Percentiles rank a stretch among this genome's conserved stretches.
phyloP scores from a whole-genome alignment of 108 stramenopile species.

The Nitzschia inconspicua region DNA sequence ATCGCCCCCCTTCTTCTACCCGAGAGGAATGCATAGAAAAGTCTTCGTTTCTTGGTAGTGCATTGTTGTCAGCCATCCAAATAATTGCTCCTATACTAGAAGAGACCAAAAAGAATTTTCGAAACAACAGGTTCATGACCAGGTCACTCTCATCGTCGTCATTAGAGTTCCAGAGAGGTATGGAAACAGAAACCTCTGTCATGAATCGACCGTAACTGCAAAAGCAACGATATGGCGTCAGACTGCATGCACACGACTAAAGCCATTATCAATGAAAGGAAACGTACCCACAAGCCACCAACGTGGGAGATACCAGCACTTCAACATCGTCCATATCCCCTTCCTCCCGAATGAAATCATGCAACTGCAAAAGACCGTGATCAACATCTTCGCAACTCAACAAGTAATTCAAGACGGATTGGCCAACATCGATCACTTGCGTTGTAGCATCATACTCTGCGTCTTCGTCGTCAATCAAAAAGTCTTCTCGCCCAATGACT shows the following conservation, averaged over 20 bases:
- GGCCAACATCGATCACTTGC: conserved; percentile 19
- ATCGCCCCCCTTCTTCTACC: not conserved
- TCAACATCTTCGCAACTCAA: conserved; percentile 24
- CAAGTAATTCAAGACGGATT: conserved; percentile 38
- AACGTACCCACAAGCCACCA: conserved; percentile 56
- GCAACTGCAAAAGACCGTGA: conserved; percentile 12
- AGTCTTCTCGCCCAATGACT: conserved; percentile 32
- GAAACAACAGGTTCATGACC: conserved; percentile 4
- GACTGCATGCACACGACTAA: too few relatives aligned
- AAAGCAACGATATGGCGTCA: too few relatives aligned
- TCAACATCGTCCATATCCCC: conserved; percentile 29
- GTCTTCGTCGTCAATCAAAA: conserved; percentile 25
- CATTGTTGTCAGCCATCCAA: conserved; percentile 39
- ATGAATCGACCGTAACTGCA: conserved; percentile 56
- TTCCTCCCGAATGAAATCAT: conserved; percentile 14
- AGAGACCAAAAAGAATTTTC: conserved; percentile 43
- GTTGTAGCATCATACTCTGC: conserved; percentile 4
- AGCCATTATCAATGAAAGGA: too few relatives aligned
- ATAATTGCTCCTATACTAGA: conserved; percentile 33
- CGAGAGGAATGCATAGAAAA: conserved; percentile 8
- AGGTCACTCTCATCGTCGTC: conserved; percentile 9
- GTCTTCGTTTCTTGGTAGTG: conserved; percentile 5
- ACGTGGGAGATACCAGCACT: conserved; percentile 14
- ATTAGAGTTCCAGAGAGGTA: too few relatives aligned
- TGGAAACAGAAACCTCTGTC: conserved; percentile 37